Evolutionary conservation across 1,139 yeast species (phyloP), one percentile per base, ranked within the genome.

Genomic region (Hanseniaspora uvarum): DNA sequence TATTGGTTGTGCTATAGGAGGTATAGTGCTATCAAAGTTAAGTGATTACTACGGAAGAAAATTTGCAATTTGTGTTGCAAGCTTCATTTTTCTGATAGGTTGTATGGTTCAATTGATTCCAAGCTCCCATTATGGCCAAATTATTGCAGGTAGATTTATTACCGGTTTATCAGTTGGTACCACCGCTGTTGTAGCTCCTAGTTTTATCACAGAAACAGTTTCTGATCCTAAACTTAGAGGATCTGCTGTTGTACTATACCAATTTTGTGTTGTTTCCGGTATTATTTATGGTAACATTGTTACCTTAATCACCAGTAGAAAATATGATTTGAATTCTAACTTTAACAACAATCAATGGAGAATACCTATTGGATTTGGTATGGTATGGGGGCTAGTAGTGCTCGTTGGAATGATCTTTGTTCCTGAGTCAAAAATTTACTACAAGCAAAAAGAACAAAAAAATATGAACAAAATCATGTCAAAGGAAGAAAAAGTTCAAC

Each of bases 1-100:
- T 62, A 69, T 82, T 47, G 88, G 89, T 26, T 83, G 89, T 62
- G 84, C 83, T 45, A 58, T 79, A 55, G 94, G 94, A 56, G 87
- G 89, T 28, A 67, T 84, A 30, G 63, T 76, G n/a, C 70, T 83
- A 21, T 75, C 81, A 30, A 76, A 73, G 60, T 46, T 71, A 37
- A 80, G 79, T 54, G 84, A 80, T 59, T 59, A 66, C 16, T 64
- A 66, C 58, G 87, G 87, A 30, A 70, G 85, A 61, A 76, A 78
- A 62, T 57, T 63, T 16, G 78, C 79, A 19, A 66, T 81, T 19
- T 71, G 70, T 63, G 55, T 70, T 23, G 68, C 82, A 28, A 68
- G 76, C 65, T 56, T 67, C 8, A 63, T 78, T 33, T 81, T 80
- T 60, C 65, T 72, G 36, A 63, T 73, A 36, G 86, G 86, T 41